phyloP scores from a whole-genome alignment of 2,329 filamentous ascomycete species.

The Apiospora hydei region DNA sequence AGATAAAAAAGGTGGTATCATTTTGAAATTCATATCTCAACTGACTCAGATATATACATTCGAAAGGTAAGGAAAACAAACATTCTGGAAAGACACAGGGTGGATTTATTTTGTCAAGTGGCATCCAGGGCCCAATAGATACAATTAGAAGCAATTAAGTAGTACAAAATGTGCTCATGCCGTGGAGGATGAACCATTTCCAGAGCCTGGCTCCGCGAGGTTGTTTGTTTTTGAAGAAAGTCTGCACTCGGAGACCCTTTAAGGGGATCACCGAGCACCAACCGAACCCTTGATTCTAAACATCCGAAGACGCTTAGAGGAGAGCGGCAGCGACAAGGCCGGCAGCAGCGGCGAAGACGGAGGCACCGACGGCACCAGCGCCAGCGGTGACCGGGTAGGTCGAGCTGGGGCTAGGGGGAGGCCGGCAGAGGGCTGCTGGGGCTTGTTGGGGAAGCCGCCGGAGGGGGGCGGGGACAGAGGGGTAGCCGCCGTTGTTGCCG shows the following conservation, averaged over 20 bases:
- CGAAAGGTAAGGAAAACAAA: slow-evolving; percentile 24
- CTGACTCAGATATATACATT: slow-evolving; percentile 11
- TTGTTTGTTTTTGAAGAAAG: neutral
- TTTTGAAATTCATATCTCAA: neutral
- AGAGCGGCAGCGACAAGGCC: slow-evolving; percentile 63
- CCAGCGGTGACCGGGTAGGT: slow-evolving; percentile 53
- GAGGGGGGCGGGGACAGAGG: slow-evolving; percentile 51
- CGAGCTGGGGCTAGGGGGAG: slow-evolving; percentile 41
- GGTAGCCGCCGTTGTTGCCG: slow-evolving; percentile 41
- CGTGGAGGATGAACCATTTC: slow-evolving; percentile 14
- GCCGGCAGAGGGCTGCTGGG: slow-evolving; percentile 34
- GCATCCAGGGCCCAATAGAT: slow-evolving; percentile 32
- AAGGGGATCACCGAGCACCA: neutral
- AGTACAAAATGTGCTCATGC: slow-evolving; percentile 20
- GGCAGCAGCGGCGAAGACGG: slow-evolving; percentile 62
- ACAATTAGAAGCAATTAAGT: slow-evolving; percentile 23
- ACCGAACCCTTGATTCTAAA: neutral
- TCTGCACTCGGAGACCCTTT: too few relatives aligned
- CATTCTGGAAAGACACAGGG: slow-evolving; percentile 26
- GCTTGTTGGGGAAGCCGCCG: slow-evolving; percentile 34
- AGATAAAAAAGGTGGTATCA: neutral
- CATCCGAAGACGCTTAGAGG: slow-evolving; percentile 51
- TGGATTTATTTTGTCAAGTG: slow-evolving; percentile 27
- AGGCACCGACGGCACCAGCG: slow-evolving; percentile 61
- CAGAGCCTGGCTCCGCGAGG: slow-evolving; percentile 14